phyloP scores from a whole-genome alignment of 495 filamentous ascomycete species.

The Penicillium salamii region DNA sequence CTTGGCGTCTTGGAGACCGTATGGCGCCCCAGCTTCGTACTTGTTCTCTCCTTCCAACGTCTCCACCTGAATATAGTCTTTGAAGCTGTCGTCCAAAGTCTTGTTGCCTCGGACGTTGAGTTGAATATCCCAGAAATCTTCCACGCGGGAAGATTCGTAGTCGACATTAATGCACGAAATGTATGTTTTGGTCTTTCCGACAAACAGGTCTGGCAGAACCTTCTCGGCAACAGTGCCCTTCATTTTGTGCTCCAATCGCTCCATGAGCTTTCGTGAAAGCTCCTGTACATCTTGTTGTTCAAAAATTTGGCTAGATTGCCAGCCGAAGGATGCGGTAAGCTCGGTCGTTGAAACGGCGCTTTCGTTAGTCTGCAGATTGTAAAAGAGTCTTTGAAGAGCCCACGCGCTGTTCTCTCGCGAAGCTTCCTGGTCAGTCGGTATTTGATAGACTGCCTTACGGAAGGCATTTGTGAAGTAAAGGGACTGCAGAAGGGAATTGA shows the following conservation, averaged over 20 bases:
- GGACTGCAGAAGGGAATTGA: constrained; percentile 96
- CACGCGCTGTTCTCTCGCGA: constrained; percentile 84
- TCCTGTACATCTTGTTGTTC: constrained; percentile 99
- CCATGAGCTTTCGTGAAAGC: constrained; percentile 92
- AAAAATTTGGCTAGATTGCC: constrained; percentile 97
- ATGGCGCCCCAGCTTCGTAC: constrained; percentile 84
- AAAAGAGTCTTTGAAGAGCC: constrained; percentile 90
- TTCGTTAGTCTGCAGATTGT: constrained; percentile 81
- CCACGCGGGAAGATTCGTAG: constrained; percentile 88
- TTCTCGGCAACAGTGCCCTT: constrained; percentile 96
- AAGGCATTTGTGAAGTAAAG: constrained; percentile 97
- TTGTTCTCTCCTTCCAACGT: constrained; percentile 98
- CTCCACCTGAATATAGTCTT: constrained; percentile 93
- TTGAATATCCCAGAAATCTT: constrained; percentile 99
- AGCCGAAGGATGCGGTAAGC: constrained; percentile 93
- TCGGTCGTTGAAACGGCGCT: constrained; percentile 84
- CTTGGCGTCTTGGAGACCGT: constrained; percentile 91
- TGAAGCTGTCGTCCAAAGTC: constrained; percentile 90
- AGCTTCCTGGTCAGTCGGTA: constrained; percentile 84
- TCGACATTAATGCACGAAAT: constrained; percentile 98
- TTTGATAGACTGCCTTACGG: constrained; percentile 94
- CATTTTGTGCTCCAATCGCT: constrained; percentile 94
- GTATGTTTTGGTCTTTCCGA: constrained; percentile 96
- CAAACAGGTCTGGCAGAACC: constrained; percentile 83
- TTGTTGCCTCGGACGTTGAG: constrained; percentile 94